A percentile compares a stretch with the other conserved stretches of the same genome.
Evolutionary conservation across 1,139 yeast species (phyloP).

Genomic region (Arxiozyma heterogenica): DNA sequence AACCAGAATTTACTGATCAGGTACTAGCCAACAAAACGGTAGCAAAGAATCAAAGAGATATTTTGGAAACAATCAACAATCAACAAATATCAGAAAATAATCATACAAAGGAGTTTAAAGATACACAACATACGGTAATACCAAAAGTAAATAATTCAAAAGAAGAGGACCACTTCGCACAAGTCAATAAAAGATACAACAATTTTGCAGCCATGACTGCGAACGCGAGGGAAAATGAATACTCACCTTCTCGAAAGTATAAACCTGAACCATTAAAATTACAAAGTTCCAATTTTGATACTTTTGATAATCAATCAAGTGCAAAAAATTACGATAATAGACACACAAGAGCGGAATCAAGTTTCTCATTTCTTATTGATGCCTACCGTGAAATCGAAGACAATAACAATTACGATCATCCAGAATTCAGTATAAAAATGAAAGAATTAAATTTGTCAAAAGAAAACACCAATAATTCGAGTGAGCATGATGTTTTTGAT

Average conservation of each 20-base stretch:
- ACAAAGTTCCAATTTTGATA: slow-evolving; percentile 8
- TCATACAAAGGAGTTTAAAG: neutral
- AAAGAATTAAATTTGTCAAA: neutral
- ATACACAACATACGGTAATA: neutral
- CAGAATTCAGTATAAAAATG: neutral
- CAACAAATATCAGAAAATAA: neutral
- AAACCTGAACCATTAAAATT: neutral
- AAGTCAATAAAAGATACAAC: neutral
- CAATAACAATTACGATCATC: neutral
- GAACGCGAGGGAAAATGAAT: neutral
- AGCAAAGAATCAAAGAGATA: neutral
- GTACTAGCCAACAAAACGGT: neutral
- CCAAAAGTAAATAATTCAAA: neutral
- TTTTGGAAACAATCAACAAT: neutral
- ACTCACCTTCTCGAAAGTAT: neutral
- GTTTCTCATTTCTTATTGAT: slow-evolving; percentile 2
- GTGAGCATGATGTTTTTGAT: slow-evolving; percentile 24
- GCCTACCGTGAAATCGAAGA: slow-evolving; percentile 1
- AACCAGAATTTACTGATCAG: neutral
- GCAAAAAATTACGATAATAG: neutral
- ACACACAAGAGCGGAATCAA: neutral
- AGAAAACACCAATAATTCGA: neutral
- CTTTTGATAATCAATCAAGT: neutral
- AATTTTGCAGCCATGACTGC: neutral
- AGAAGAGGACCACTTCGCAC: neutral